Evolutionary conservation across 2,329 filamentous ascomycete genomes (phyloP).

Genomic region (Aspergillus hiratsukae): DNA sequence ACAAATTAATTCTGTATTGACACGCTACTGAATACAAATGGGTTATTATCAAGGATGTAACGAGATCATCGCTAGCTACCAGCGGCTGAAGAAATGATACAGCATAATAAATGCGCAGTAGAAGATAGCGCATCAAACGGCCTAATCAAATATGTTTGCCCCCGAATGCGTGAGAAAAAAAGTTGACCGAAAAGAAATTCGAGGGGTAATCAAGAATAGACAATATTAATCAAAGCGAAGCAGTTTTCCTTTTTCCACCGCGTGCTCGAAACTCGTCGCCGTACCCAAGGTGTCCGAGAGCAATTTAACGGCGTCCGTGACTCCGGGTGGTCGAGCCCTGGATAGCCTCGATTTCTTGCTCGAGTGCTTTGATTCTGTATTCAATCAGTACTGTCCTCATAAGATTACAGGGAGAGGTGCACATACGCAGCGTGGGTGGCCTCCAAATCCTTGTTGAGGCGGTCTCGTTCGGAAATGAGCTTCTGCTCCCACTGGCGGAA

Average conservation of each 20-base stretch:
- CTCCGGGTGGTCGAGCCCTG: constrained; percentile 86
- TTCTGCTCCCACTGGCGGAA: constrained; percentile 99
- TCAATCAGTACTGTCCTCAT: constrained; percentile 23
- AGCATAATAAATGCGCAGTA: constrained; percentile 28
- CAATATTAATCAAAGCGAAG: constrained; percentile 29
- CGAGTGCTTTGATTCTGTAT: constrained; percentile 51
- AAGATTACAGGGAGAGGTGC: not conserved
- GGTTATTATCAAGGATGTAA: constrained; percentile 41
- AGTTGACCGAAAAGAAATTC: constrained; percentile 24
- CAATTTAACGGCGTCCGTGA: constrained; percentile 77
- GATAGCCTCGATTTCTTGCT: constrained; percentile 88
- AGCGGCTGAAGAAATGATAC: constrained; percentile 34
- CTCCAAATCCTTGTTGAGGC: constrained; percentile 99
- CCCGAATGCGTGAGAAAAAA: constrained; percentile 22
- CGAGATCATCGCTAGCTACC: constrained; percentile 40
- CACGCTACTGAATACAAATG: constrained; percentile 37
- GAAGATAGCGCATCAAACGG: constrained; percentile 7
- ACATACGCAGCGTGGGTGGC: constrained; percentile 78
- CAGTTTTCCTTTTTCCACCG: constrained; percentile 23
- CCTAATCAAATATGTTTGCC: constrained; percentile 26
- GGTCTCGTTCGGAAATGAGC: constrained; percentile 96
- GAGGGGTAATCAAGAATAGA: constrained; percentile 34
- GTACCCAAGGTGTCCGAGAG: constrained; percentile 12
- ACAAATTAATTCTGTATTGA: constrained; percentile 37
- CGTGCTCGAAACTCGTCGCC: constrained; percentile 21